Evolutionary conservation across 331 rosid species (phyloP), one percentile per base, ranked within the genome.

Genomic region (Saraca asoca): DNA sequence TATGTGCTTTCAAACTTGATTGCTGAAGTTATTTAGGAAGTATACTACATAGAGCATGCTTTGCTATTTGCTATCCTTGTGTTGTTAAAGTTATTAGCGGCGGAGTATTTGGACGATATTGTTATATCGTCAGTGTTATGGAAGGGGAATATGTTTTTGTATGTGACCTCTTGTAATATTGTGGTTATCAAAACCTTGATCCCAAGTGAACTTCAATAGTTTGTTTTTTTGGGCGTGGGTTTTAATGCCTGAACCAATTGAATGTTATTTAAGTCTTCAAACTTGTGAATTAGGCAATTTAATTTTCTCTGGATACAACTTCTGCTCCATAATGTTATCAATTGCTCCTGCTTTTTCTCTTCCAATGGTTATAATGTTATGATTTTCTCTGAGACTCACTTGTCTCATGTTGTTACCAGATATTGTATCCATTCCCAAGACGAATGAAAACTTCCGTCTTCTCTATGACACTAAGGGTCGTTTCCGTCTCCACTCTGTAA

Each of bases 401-500:
- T 65, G 16, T 59, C 19, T 8, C 54, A 3, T 24, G 16, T 41
- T 12, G 12, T 48, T 60, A 16, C 7, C 76, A 83, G 91, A 83
- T 80, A 86, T 85, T 38, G 84, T 85, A 14, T 80, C 91, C 24
- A 85, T 85, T 62, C 91, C 88, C 0, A 85, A 85, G 58, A 85
- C 88, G 4, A 85, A 80, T 34, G 91, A 85, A 62, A 85, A 80
- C 37, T 85, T 85, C 67, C 91, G 91, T 45, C 83, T 86, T 51
- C 85, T 86, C 5, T 86, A 80, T 50, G 91, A 86, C 72, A 86
- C 91, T 14, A 86, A 86, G 79, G 91, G 91, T 6, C 86, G 88
- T 17, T 86, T 78, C 64, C 81, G 88, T 62, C 88, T 86, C 42
- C 88, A 83, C 66, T 78, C 87, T 0, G 42, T 86, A 12, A 81